phyloP scores from a whole-genome alignment of 2,329 filamentous ascomycete species.

The Penicillium sp. region DNA sequence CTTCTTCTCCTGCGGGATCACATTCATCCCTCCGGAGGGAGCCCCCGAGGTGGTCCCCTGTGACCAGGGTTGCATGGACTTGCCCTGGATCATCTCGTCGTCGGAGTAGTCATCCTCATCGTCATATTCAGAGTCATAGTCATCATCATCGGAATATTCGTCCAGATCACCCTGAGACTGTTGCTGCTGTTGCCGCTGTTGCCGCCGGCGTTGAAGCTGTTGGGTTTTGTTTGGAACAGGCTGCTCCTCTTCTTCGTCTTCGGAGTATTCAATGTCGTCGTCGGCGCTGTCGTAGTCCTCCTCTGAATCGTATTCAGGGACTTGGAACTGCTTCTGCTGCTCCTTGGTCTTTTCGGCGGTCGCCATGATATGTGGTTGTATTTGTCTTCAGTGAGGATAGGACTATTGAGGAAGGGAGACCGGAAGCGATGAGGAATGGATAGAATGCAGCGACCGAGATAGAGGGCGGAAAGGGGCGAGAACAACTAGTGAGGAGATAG shows the following conservation, averaged over 20 bases:
- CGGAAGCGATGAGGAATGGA: neutral
- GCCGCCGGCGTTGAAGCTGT: conserved; percentile 24
- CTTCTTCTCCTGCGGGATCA: conserved; percentile 33
- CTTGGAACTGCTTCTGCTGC: conserved; percentile 30
- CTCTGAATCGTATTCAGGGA: conserved; percentile 34
- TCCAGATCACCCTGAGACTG: conserved; percentile 28
- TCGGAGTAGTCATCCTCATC: conserved; percentile 38
- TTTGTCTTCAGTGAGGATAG: neutral
- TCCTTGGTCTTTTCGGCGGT: conserved; percentile 36
- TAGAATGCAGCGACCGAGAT: neutral
- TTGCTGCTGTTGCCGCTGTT: conserved; percentile 21
- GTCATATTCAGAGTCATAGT: conserved; percentile 38
- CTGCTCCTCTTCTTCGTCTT: conserved; percentile 29
- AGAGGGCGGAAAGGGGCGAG: neutral
- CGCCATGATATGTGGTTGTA: conserved; percentile 26
- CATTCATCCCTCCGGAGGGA: conserved; percentile 33
- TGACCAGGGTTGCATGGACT: conserved; percentile 35
- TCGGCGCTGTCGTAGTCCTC: conserved; percentile 38
- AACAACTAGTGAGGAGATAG: neutral
- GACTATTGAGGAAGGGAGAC: neutral
- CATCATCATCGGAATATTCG: conserved; percentile 37
- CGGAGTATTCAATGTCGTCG: conserved; percentile 33
- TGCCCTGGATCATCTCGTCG: conserved; percentile 19
- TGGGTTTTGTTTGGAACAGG: conserved; percentile 23
- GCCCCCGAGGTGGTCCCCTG: conserved; percentile 29